These are phyloP conservation scores for Aspergillus asperescens DNA, from an alignment of 495 filamentous ascomycete species.

Conservation along the genomic window DNA sequence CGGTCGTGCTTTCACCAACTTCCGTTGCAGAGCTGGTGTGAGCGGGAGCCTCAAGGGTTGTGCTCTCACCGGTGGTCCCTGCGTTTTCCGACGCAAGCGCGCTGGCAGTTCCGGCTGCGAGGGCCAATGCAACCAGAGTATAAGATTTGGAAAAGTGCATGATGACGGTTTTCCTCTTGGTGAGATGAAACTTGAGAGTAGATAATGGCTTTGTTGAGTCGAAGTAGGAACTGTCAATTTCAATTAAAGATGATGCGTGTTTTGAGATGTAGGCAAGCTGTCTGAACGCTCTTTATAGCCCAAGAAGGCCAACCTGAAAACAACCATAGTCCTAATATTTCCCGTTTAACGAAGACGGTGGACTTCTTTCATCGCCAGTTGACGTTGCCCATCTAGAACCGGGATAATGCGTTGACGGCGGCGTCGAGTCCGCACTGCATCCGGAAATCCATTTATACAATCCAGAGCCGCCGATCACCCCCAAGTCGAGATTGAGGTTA, in stretches of 20 bases:
- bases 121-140: slow-evolving; percentile 15
- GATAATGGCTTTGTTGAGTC: neutral
- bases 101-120: slow-evolving; percentile 18
- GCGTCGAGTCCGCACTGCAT: neutral
- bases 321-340: neutral
- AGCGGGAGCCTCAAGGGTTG: neutral
- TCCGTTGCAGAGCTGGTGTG: neutral
- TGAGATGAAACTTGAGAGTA: neutral
- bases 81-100: slow-evolving; percentile 1
- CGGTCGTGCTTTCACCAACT: neutral
- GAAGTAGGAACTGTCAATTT: neutral
- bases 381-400: slow-evolving; percentile 1
- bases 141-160: slow-evolving; percentile 21
- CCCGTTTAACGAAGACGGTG: neutral
- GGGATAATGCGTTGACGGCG: neutral
- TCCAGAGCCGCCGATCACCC: neutral
- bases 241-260: neutral
- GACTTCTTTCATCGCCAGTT: neutral
- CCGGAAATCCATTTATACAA: neutral
- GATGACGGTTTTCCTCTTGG: neutral
- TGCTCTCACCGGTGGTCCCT: neutral
- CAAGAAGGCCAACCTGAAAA: neutral
- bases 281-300: slow-evolving; percentile 1
- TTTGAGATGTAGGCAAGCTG: neutral
- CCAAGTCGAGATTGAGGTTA: too few species aligned